Base-by-base conservation (phyloP, 75 land plant species). In the Azolla pinnata region DNA sequence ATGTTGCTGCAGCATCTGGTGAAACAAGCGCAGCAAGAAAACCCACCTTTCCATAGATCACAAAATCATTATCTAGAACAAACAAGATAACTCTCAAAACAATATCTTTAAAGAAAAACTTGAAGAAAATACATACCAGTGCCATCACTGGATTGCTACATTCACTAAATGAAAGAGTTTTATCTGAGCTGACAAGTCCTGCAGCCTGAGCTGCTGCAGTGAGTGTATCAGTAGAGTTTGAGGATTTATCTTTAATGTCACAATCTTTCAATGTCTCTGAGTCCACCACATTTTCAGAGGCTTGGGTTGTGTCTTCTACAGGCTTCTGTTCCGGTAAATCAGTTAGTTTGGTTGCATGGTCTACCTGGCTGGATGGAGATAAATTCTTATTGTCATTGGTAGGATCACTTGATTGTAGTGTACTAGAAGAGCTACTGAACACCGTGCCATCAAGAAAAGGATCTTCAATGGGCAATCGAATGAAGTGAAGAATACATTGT, bases 111-210 rank as follows among this genome's bases (percentile, higher is more conserved):
- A 5, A 55, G 29, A 7, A 55, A 26, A 8, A 4, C 30, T 25
- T 14, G 19, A 9, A 54, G 24, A 54, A 32, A 17, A 12, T 8
- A 74, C 80, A 23, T 77, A 92, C 97, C 84, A 90, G 70, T 53
- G 97, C 75, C 97, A 92, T 92, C 44, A 85, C 97, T 46, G 97
- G 97, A 52, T 92, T 92, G 48, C 84, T 83, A 14, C 85, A 90
- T 31, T 88, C 90, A 59, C 83, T 78, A 74, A 92, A 83, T 24
- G 87, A 79, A 44, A 78, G 45, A 9, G 54, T 44, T 3, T 38
- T 62, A 44, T 58, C 77, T 20, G 72, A 62, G 26, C 59, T 56
- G 40, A 63, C 61, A 40, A 72, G 50, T 33, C 79, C 89, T 60
- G 74, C 81, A 60, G 82, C 73, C 61, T 84, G 60, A 65, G 81